Evolutionary conservation across 1,284 basidiomycete genomes (phyloP).

Genomic region (Porogramme epimiltina): DNA sequence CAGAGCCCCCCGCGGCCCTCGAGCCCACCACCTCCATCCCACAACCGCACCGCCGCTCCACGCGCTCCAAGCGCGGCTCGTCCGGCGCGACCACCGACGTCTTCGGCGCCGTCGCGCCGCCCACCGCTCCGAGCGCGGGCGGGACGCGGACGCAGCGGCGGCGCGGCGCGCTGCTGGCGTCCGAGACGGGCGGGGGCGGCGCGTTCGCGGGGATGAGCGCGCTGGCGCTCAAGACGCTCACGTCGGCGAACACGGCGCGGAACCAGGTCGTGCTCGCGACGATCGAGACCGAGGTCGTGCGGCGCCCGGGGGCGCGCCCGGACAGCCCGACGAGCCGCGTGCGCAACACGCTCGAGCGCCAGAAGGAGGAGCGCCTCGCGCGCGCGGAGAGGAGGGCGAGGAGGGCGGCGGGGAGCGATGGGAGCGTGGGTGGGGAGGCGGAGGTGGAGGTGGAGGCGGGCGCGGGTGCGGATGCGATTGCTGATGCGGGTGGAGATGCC

Average conservation of each 20-base stretch:
- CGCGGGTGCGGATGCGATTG: slow-evolving; percentile 28
- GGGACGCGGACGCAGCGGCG: slow-evolving; percentile 42
- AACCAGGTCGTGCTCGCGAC: slow-evolving; percentile 67
- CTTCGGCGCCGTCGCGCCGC: slow-evolving; percentile 32
- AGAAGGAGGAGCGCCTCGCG: slow-evolving; percentile 69
- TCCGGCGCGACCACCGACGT: slow-evolving; percentile 39
- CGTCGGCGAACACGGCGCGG: slow-evolving; percentile 65
- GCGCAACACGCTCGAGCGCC: slow-evolving; percentile 68
- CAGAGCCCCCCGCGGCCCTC: too few species aligned
- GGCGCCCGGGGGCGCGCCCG: slow-evolving; percentile 70
- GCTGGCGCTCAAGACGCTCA: slow-evolving; percentile 66
- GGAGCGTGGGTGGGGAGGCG: not conserved
- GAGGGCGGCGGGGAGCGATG: slow-evolving; percentile 43
- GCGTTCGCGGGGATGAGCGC: slow-evolving; percentile 65
- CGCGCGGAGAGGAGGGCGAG: slow-evolving; percentile 67
- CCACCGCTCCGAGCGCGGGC: slow-evolving; percentile 2
- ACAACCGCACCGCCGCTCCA: slow-evolving; percentile 42
- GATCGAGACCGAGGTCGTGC: slow-evolving; percentile 67
- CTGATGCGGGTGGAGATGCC: too few species aligned
- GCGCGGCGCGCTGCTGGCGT: slow-evolving; percentile 29
- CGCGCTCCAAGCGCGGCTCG: slow-evolving; percentile 49
- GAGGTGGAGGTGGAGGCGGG: not conserved
- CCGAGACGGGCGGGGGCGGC: slow-evolving; percentile 40
- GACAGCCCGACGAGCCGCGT: slow-evolving; percentile 80
- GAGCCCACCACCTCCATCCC: too few species aligned